Conservation (phyloP, 352 stramenopile genomes). For the Thalassiosira livingstoniorum region DNA sequence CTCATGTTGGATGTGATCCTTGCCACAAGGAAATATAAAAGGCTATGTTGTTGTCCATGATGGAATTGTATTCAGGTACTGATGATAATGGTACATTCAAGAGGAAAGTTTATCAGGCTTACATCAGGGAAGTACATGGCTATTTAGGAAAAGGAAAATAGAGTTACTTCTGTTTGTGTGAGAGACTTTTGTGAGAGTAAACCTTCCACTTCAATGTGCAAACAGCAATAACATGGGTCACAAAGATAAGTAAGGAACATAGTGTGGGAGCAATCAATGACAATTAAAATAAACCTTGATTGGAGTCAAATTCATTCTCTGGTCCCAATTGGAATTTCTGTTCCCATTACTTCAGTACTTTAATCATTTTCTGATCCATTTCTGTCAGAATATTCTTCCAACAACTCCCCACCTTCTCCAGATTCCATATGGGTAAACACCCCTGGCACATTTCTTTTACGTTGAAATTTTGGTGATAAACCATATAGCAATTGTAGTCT, state of each 20-base stretch:
- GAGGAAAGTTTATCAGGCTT: no score
- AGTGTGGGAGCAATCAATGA: background rate
- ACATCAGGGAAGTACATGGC: slow-evolving; percentile 7
- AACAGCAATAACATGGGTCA: slow-evolving; percentile 29
- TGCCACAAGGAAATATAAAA: no score
- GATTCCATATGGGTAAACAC: background rate
- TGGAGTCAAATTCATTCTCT: background rate
- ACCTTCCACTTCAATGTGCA: slow-evolving; percentile 21
- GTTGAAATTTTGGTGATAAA: background rate
- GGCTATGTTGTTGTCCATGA: no score
- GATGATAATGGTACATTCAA: no score
- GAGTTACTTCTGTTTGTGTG: slow-evolving; percentile 13
- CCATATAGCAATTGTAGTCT: background rate
- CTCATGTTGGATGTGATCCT: no score
- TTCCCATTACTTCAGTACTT: no score
- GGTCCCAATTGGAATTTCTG: background rate
- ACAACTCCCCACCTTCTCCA: background rate
- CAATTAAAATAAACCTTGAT: background rate
- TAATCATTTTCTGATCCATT: background rate
- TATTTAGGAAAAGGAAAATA: slow-evolving; percentile 7
- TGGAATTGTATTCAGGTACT: no score
- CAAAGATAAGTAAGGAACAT: background rate
- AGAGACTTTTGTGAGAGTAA: slow-evolving; percentile 1
- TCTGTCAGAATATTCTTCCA: background rate
- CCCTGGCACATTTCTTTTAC: background rate